Base-by-base conservation (phyloP, 768 basidiomycete species). In the Suillus discolor region DNA sequence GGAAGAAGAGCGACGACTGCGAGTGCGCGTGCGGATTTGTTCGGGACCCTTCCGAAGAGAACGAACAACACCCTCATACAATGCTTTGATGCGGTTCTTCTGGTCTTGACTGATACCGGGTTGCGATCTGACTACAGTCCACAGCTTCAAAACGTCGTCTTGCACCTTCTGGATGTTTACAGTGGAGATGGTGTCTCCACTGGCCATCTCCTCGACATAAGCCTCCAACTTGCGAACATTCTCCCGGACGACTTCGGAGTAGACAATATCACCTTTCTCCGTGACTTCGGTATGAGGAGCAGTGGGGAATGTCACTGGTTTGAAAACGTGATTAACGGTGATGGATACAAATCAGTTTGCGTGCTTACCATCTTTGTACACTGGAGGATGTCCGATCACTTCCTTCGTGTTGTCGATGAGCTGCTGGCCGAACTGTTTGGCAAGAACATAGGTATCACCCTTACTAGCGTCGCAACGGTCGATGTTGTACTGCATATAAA, bases 141-240 rank as follows among this genome's bases (percentile, higher is more conserved):
- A 99, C 6, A 99, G 86, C 74, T 96, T 98, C 63, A 96, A 83
- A 59, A 99, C 94, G 70, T 99, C 96, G 47, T 96, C 93, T 74
- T 99, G 96, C 54, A 99, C 95, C 80, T 99, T 99, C 81, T 97
- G 93, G 66, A 97, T 92, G 79, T 99, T 98, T 74, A 96, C 87
- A 41, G 87, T 82, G 3, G 92, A 87, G 61, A 94, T 91, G 7
- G 92, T 89, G 73, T 96, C 94, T 3, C 95, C 94, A 66, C 92
- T 94, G 1, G 97, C 96, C 97, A 99, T 99, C 80, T 99, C 96
- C 72, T 96, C 89, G 62, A 94, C 97, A 72, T 99, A 99, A 2
- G 95, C 94, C 79, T 99, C 97, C 53, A 99, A 84, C 80, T 99
- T 98, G 72, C 97, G 91, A 54, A 99, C 97, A 65, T 94, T 93